Percentiles rank a stretch among this genome's conserved stretches.
These are phyloP conservation scores for Eucalyptus pumila DNA, from an alignment of 345 rosid genomes.

Conservation along the genomic window DNA sequence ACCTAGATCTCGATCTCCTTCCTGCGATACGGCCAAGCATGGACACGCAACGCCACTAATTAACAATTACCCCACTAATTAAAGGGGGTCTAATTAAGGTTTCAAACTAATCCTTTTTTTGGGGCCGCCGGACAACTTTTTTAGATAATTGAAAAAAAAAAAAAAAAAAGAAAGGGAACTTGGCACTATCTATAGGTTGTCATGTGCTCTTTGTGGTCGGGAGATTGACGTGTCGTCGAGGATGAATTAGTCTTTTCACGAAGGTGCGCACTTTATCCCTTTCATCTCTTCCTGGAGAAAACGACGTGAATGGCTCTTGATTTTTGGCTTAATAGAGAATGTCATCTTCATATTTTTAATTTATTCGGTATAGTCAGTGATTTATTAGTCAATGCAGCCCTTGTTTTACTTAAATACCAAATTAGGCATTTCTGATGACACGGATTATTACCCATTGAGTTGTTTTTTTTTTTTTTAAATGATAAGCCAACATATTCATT, in stretches of 20 bases:
- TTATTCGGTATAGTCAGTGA: not conserved
- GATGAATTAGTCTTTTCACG: not conserved
- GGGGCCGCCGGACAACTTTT: not conserved
- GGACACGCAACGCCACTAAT: not conserved
- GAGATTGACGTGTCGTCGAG: not conserved
- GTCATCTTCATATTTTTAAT: not conserved
- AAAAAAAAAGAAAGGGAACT: not conserved
- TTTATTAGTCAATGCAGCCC: not conserved
- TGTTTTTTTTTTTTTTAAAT: not conserved
- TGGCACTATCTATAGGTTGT: not conserved
- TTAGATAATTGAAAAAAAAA: not conserved
- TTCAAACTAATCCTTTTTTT: not conserved
- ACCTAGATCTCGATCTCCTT: not conserved
- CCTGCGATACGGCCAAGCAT: not conserved
- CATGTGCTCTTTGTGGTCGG: not conserved
- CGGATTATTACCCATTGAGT: not conserved
- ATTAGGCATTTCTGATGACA: not conserved
- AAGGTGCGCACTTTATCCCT: not conserved
- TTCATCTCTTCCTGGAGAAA: not conserved
- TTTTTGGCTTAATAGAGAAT: rapidly evolving
- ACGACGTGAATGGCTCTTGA: not conserved
- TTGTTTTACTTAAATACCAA: not conserved
- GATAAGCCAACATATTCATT: not conserved
- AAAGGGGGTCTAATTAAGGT: not conserved
- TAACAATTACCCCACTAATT: not conserved